Evolutionary conservation across 176 grass and related monocot species (phyloP).

Genomic region (Puya raimondii): DNA sequence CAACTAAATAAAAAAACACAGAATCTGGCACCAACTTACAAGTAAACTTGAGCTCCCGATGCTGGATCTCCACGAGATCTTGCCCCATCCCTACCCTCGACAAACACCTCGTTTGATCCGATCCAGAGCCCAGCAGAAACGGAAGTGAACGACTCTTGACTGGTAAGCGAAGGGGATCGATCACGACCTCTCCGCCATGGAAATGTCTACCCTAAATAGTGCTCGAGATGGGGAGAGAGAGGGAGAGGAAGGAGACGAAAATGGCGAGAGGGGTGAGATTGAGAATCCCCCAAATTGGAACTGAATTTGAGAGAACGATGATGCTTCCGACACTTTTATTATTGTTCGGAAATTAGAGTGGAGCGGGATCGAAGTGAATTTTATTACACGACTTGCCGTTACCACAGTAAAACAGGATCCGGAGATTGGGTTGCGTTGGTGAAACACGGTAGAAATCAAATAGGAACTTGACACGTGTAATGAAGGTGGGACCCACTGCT

Average conservation of each 20-base stretch:
- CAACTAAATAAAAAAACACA: neutral
- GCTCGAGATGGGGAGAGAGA: neutral
- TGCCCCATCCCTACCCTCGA: constrained; percentile 34
- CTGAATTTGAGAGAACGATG: neutral
- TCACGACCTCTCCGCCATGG: neutral
- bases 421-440: neutral
- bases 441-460: neutral
- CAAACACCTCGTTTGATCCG: neutral
- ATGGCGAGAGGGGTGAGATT: constrained; percentile 2
- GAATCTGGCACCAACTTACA: constrained; percentile 36
- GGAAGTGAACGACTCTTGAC: too few relatives aligned
- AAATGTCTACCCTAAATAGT: neutral
- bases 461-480: neutral
- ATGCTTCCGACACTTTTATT: neutral
- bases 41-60: constrained; percentile 79
- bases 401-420: neutral
- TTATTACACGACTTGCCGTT: neutral
- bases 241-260: neutral
- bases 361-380: too few relatives aligned
- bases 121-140: neutral
- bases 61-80: constrained; percentile 82
- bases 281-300: constrained; percentile 12
- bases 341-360: neutral
- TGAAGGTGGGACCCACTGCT: too few relatives aligned
- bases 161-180: neutral